A percentile compares a stretch with the other conserved stretches of the same genome.
Conservation (phyloP, 805 yeast genomes). For the Suhomyces sp. region DNA sequence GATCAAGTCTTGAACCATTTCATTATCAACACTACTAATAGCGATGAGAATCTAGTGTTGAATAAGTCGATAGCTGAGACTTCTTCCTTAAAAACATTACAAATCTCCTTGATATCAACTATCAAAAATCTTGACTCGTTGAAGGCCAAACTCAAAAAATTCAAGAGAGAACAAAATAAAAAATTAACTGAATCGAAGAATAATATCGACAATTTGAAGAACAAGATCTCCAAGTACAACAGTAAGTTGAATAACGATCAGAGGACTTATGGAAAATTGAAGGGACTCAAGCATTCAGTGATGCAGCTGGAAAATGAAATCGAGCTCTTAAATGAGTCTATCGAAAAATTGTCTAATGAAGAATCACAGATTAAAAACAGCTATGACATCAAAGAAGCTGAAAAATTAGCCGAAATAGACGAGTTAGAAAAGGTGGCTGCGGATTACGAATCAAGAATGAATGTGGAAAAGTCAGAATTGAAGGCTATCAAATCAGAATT, state of each 20-base stretch:
- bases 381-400: conserved; percentile 17
- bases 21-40: conserved; percentile 30
- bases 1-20: conserved; percentile 18
- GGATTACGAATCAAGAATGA: conserved; percentile 24
- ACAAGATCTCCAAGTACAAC: conserved; percentile 30
- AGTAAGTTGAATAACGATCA: conserved; percentile 25
- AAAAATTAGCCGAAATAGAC: conserved; percentile 19
- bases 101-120: conserved; percentile 31
- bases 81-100: conserved; percentile 29
- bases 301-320: conserved; percentile 38
- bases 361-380: conserved; percentile 11
- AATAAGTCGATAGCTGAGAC: conserved; percentile 25
- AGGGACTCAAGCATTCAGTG: conserved; percentile 39
- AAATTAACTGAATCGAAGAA: conserved; percentile 29
- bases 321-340: conserved; percentile 17
- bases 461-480: conserved; percentile 18
- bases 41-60: conserved; percentile 18
- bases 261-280: conserved; percentile 34
- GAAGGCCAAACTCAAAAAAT: conserved; percentile 26
- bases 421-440: conserved; percentile 20
- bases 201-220: conserved; percentile 30
- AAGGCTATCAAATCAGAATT: conserved; percentile 22
- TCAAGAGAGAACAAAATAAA: conserved; percentile 39
- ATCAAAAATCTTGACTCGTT: conserved; percentile 23
- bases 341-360: conserved; percentile 13